Evolutionary conservation across 768 basidiomycete species (phyloP), one percentile per base, ranked within the genome.

Genomic region (Crassisporium funariophilum): DNA sequence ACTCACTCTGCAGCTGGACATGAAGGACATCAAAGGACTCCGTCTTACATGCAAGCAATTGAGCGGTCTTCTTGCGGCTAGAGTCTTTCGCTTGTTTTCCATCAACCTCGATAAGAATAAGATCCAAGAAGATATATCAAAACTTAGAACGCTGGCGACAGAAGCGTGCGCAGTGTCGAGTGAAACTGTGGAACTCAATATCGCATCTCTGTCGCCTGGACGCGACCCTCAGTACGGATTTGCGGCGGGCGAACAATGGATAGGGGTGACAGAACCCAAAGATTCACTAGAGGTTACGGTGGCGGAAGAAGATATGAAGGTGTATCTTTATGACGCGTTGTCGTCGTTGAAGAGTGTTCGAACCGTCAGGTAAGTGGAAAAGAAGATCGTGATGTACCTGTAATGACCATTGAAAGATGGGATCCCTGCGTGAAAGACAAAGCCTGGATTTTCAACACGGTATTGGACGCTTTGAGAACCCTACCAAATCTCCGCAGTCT

Each of bases 11-110:
- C n/a, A 44, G 42, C 35, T 22, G 15, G 42, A 44, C n/a, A 9
- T 44, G 27, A 17, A 5, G n/a, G 42, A 44, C 5, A 10, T 31
- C 21, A 29, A 44, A 22, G 23, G 40, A 24, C 50, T 52, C 7
- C 50, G 50, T 33, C 41, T 52, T 20, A 47, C 50, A 8, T 52
- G 46, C 50, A 47, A 39, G 19, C 41, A 25, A 12, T 35, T 52
- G 10, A 40, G 40, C 17, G 45, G 44, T 21, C 41, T 43, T 12
- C 40, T 52, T 10, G 50, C 46, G 23, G 15, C 41, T 1, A 15
- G 19, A 11, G n/a, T 52, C 10, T 25, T 52, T n/a, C 29, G 36
- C 10, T 10, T 17, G 13, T 34, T 48, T 17, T 39, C 38, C 13
- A 24, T 48, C 5, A 35, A 48, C 21, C 33, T 48, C 16, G 19